Conservation (phyloP, 495 filamentous ascomycete species). For the Neurospora tetraspora region DNA sequence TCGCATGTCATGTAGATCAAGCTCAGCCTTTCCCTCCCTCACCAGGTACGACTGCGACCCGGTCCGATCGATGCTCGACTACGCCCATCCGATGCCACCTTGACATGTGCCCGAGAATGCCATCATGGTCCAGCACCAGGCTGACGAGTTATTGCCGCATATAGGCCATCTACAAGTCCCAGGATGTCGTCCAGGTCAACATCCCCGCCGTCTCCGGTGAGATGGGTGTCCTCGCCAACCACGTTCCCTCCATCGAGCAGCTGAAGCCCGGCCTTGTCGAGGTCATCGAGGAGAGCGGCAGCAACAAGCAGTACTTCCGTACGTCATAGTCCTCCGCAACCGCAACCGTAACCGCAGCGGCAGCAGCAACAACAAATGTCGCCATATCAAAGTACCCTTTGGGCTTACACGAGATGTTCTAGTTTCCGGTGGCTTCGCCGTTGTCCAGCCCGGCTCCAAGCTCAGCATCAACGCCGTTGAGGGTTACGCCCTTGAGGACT, state of each 20-base stretch:
- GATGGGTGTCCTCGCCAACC: conserved; percentile 98
- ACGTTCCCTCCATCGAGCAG: conserved; percentile 98
- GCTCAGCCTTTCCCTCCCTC: conserved; percentile 91
- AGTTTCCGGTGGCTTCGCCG: conserved; percentile 96
- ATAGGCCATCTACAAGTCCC: conserved; percentile 45
- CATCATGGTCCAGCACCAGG: not conserved
- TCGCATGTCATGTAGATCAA: conserved; percentile 61
- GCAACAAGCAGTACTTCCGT: conserved; percentile 97
- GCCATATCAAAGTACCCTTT: conserved; percentile 7
- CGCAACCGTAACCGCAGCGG: not conserved
- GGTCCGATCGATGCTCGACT: conserved; percentile 1
- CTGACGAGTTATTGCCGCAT: conserved; percentile 37
- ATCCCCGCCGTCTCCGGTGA: conserved; percentile 95
- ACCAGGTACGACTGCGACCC: conserved; percentile 64
- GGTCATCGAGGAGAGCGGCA: conserved; percentile 83
- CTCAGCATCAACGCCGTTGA: conserved; percentile 98
- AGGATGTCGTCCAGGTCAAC: conserved; percentile 92
- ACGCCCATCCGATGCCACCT: not conserved
- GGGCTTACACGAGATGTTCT: conserved; percentile 6
- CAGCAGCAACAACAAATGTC: not conserved
- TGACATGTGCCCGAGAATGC: not conserved
- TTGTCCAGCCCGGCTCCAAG: conserved; percentile 89
- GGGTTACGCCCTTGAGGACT: conserved; percentile 88
- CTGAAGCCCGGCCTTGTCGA: conserved; percentile 93
- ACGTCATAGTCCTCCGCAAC: conserved; percentile 31